Evolutionary conservation across 2,329 filamentous ascomycete species (phyloP).

Genomic region (Raffaelea albimanens): DNA sequence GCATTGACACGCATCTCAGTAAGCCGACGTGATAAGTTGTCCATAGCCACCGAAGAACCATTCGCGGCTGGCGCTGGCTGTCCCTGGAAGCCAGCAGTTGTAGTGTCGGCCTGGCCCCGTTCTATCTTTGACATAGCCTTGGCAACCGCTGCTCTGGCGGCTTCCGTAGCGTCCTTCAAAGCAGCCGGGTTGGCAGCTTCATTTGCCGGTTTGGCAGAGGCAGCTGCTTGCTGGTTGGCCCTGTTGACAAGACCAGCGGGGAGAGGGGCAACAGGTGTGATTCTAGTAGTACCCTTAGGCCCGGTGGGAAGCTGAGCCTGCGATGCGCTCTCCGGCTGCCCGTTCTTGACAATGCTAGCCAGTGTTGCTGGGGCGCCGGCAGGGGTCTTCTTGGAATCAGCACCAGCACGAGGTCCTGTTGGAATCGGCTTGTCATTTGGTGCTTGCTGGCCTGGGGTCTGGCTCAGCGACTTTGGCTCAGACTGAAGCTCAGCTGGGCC

Average conservation of each 20-base stretch:
- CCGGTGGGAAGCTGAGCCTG: constrained; percentile 23
- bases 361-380: background rate
- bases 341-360: background rate
- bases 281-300: constrained; percentile 39
- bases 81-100: constrained; percentile 10
- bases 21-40: constrained; percentile 66
- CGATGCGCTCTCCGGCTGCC: constrained; percentile 15
- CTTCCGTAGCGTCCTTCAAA: constrained; percentile 60
- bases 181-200: constrained; percentile 27
- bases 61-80: constrained; percentile 27
- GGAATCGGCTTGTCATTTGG: constrained; percentile 25
- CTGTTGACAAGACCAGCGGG: constrained; percentile 31
- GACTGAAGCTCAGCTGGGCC: constrained; percentile 30
- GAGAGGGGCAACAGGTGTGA: constrained; percentile 59
- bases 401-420: constrained; percentile 22
- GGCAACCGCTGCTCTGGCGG: constrained; percentile 68
- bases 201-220: constrained; percentile 28
- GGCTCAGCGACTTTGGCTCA: constrained; percentile 46
- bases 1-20: constrained; percentile 67
- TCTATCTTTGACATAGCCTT: constrained; percentile 67
- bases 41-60: constrained; percentile 41
- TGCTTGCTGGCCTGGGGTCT: constrained; percentile 23
- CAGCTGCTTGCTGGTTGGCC: constrained; percentile 17
- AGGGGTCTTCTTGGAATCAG: background rate
- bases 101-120: constrained; percentile 22